These are phyloP conservation scores for Pisolithus thermaeus DNA, from an alignment of 1,284 basidiomycete species.

Conservation along the genomic window DNA sequence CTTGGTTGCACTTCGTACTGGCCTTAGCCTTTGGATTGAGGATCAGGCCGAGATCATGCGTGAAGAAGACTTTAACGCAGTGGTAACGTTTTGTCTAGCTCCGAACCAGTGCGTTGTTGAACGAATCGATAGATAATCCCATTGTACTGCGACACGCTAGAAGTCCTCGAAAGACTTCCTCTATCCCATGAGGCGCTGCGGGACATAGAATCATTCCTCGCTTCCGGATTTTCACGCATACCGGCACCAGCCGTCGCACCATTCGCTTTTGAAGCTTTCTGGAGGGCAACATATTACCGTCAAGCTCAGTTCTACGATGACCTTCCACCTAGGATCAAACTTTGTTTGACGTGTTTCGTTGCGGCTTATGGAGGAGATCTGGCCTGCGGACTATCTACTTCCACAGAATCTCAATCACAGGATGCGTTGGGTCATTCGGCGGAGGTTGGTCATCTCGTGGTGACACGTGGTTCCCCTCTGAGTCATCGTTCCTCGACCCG, in stretches of 20 bases:
- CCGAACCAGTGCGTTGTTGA: slow-evolving; percentile 1
- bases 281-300: slow-evolving; percentile 43
- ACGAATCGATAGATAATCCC: slow-evolving; percentile 33
- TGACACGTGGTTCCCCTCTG: background rate
- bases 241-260: slow-evolving; percentile 42
- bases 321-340: slow-evolving; percentile 35
- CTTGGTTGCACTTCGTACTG: slow-evolving; percentile 32
- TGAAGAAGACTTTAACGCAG: slow-evolving; percentile 39
- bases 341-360: slow-evolving; percentile 34
- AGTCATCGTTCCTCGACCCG: too few relatives aligned
- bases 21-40: slow-evolving; percentile 46
- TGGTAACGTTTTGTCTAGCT: slow-evolving; percentile 33
- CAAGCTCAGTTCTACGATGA: slow-evolving; percentile 26
- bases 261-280: slow-evolving; percentile 45
- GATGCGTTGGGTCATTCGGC: slow-evolving; percentile 12
- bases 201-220: slow-evolving; percentile 36
- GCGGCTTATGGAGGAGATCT: slow-evolving; percentile 40
- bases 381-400: slow-evolving; percentile 32
- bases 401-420: slow-evolving; percentile 35
- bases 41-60: slow-evolving; percentile 38
- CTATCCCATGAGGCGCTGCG: slow-evolving; percentile 36
- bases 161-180: slow-evolving; percentile 30
- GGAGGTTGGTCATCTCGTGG: background rate
- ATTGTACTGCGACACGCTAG: slow-evolving; percentile 41
- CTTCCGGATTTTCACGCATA: slow-evolving; percentile 43